Conservation (phyloP, 148 eudicot species). For the Euryodendron excelsum region DNA sequence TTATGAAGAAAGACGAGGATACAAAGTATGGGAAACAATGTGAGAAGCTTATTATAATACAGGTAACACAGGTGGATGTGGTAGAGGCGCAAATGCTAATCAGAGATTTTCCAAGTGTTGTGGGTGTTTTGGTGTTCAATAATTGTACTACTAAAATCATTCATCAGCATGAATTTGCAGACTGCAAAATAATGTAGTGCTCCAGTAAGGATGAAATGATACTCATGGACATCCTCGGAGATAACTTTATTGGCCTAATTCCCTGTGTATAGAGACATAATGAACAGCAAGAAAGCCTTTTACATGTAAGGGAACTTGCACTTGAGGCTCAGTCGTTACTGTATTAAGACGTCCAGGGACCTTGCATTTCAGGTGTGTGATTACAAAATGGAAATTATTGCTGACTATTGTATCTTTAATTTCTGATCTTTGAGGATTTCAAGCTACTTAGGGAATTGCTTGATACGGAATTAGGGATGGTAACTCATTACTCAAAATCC, state of each 20-base stretch:
- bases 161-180: background rate
- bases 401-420: background rate
- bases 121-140: background rate
- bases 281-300: background rate
- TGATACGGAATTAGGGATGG: background rate
- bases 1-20: no score
- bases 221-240: background rate
- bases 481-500: no score
- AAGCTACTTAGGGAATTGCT: background rate
- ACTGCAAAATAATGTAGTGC: background rate
- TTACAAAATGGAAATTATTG: background rate
- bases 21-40: background rate
- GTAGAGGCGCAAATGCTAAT: background rate
- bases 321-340: background rate
- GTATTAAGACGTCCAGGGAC: background rate
- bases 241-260: background rate
- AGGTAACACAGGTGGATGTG: background rate
- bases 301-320: background rate
- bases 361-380: background rate
- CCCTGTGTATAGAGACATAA: background rate
- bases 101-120: background rate
- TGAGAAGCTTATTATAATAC: background rate
- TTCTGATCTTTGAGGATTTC: background rate
- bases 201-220: background rate
- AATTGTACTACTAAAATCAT: background rate